Evolutionary conservation across 805 yeast species (phyloP).

Genomic region (Barnettozyma sp.): DNA sequence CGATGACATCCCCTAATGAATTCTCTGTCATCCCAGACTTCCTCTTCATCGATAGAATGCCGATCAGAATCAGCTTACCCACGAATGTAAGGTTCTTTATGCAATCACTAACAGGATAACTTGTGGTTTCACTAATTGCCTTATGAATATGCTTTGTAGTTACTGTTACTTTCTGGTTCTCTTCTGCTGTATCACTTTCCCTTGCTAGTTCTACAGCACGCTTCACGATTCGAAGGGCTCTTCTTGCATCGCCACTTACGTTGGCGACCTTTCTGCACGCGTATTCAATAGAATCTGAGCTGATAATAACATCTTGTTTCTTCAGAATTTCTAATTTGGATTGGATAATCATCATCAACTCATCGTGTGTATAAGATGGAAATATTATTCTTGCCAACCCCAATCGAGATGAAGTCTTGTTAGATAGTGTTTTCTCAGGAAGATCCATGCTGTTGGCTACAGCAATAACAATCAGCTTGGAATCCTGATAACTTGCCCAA

Average conservation of each 20-base stretch:
- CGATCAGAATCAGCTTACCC: constrained; percentile 65
- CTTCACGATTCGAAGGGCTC: constrained; percentile 82
- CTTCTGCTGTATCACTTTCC: constrained; percentile 15
- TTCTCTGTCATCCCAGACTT: constrained; percentile 68
- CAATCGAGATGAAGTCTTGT: constrained; percentile 84
- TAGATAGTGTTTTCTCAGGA: constrained; percentile 82
- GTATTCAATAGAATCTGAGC: constrained; percentile 76
- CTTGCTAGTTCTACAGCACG: constrained; percentile 81
- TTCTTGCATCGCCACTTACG: constrained; percentile 95
- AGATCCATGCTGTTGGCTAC: constrained; percentile 97
- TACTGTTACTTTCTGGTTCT: constrained; percentile 38
- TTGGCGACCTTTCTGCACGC: constrained; percentile 93
- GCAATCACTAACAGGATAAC: constrained; percentile 61
- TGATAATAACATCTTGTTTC: constrained; percentile 32
- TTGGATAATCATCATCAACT: constrained; percentile 67
- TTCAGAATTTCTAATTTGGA: constrained; percentile 52
- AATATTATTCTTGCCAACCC: constrained; percentile 86
- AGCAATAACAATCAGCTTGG: constrained; percentile 81
- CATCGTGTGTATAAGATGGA: constrained; percentile 78
- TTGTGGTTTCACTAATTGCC: constrained; percentile 74
- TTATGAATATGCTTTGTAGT: constrained; percentile 67
- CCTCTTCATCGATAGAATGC: constrained; percentile 54
- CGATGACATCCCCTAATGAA: constrained; percentile 67
- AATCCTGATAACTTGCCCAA: constrained; percentile 85
- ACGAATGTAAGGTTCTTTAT: constrained; percentile 56